Percentiles rank a stretch among this genome's conserved stretches.
These are phyloP conservation scores for Neurospora sp. DNA, from an alignment of 495 filamentous ascomycete genomes.

Conservation along the genomic window DNA sequence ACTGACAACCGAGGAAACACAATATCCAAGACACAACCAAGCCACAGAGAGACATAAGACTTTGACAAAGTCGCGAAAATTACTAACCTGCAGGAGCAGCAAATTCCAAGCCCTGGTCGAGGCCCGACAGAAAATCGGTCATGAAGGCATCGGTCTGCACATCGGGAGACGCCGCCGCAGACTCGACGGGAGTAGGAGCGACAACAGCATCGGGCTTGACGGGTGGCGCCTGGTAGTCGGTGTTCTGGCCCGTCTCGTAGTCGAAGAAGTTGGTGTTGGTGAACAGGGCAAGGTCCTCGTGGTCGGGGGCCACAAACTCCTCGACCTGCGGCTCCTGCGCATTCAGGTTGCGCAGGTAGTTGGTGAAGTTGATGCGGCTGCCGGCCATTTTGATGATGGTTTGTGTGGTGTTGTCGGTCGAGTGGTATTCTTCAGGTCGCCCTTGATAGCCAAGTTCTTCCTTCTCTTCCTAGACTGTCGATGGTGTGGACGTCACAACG, in stretches of 20 bases:
- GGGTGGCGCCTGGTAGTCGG: conserved; percentile 28
- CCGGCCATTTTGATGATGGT: not conserved
- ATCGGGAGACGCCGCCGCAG: conserved; percentile 19
- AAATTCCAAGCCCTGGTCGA: conserved; percentile 9
- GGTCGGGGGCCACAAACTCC: conserved; percentile 52
- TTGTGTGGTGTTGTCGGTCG: not conserved
- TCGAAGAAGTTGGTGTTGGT: conserved; percentile 92
- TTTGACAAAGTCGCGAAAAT: conserved; percentile 2
- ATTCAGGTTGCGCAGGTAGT: conserved; percentile 83
- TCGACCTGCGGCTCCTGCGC: conserved; percentile 55
- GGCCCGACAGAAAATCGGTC: conserved; percentile 29
- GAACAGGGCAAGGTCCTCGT: conserved; percentile 73
- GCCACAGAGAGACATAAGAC: not conserved
- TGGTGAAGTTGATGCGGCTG: conserved; percentile 61
- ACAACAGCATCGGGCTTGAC: conserved; percentile 24
- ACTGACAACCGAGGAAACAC: not conserved
- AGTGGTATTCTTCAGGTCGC: not conserved
- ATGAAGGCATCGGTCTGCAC: conserved; percentile 23
- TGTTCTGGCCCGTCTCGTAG: conserved; percentile 50
- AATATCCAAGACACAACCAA: not conserved
- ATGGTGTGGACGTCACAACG: not conserved
- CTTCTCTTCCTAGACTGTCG: not conserved
- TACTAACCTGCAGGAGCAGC: not conserved
- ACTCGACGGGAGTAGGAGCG: conserved; percentile 11
- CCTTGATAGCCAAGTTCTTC: not conserved